A percentile compares a stretch with the other conserved stretches of the same genome.
Conservation (phyloP, 805 yeast species). For the Metschnikowia lochheadii region DNA sequence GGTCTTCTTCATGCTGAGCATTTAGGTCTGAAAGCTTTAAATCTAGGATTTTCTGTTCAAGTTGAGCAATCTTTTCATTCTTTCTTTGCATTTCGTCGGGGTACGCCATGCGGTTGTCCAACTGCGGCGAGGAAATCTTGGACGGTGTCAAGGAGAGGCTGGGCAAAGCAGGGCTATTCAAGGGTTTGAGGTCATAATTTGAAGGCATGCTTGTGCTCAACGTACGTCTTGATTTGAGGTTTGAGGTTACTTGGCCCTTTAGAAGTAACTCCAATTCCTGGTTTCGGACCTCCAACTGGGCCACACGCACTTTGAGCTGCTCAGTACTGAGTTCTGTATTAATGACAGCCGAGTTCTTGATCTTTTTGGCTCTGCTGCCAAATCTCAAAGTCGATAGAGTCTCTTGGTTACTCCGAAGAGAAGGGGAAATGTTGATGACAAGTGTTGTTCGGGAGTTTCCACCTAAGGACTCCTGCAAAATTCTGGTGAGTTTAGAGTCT, state of each 20-base stretch:
- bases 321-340: slow-evolving; percentile 54
- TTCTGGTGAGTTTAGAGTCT: slow-evolving; percentile 74
- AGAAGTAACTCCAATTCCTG: slow-evolving; percentile 42
- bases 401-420: slow-evolving; percentile 52
- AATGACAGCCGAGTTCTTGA: slow-evolving; percentile 60
- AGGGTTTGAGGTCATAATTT: background rate
- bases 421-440: slow-evolving; percentile 70
- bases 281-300: slow-evolving; percentile 33
- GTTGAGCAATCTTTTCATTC: slow-evolving; percentile 13
- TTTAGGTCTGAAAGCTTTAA: slow-evolving; percentile 20
- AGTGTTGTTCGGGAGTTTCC: slow-evolving; percentile 78
- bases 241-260: background rate
- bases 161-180: background rate
- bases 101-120: background rate
- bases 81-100: slow-evolving; percentile 14
- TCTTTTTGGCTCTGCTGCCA: slow-evolving; percentile 67
- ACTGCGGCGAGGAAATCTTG: slow-evolving; percentile 1
- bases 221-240: background rate
- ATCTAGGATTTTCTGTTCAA: slow-evolving; percentile 17
- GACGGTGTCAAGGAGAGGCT: background rate
- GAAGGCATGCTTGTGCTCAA: background rate
- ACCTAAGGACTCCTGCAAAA: slow-evolving; percentile 74
- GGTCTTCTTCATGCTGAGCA: slow-evolving; percentile 39
- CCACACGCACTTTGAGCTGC: slow-evolving; percentile 42
- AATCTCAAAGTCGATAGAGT: slow-evolving; percentile 71